Evolutionary conservation across 140 eudicot species (phyloP), one percentile per base, ranked within the genome.

Genomic region (Ambrosia hybrid): DNA sequence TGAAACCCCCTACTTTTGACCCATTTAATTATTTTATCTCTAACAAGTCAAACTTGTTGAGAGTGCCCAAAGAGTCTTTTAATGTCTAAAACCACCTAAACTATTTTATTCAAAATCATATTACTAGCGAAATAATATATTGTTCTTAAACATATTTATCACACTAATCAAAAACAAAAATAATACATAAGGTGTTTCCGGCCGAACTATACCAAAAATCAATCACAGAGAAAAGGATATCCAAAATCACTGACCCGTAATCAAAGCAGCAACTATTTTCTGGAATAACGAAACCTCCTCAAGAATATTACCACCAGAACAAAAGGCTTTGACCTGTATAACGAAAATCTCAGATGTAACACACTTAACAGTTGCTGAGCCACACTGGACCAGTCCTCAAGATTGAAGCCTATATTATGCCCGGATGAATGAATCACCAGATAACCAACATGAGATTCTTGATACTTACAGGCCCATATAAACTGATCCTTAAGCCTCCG

Each of bases 401-500:
- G 34, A 30, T 30, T 30, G 34, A 33, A 76, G 78, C 73, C 65
- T 71, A 73, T 64, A 58, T 34, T 64, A 61, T 30, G 34, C 34
- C 34, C 34, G 34, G 34, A 43, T 43, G 73, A 49, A 82, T 66
- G 68, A 66, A 79, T 37, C 72, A 75, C 70, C 73, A 64, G 67
- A 65, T 68, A 60, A 39, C 63, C 70, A 79, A 71, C 66, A 67
- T 37, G 45, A 30, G 67, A 62, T 68, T 41, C 65, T 43, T 16
- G 37, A 73, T 69, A 85, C 98, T 83, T 78, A 93, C 98, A 66
- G 96, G 98, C 72, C 83, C 97, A 41, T 93, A 93, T 65, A 93
- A 74, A 64, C 96, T 89, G 68, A 93, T 87, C 85, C 98, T 79
- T 82, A 93, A 80, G 80, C 98, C 98, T 73, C 98, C 98, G 57